Conservation (phyloP, 306 rosid species). For the Lagenaria siceraria region DNA sequence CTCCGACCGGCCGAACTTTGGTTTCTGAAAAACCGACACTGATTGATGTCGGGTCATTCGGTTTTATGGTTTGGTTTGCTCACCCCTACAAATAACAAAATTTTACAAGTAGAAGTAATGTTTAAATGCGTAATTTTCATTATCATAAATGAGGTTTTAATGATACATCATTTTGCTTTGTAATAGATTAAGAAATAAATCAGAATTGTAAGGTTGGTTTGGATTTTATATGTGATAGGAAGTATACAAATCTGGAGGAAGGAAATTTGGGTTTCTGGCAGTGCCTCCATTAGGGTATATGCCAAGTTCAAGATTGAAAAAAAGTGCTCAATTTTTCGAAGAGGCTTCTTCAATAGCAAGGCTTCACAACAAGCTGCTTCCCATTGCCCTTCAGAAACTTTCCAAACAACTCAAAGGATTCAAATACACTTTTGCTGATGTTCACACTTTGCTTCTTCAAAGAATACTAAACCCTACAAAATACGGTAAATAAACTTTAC, state of each 20-base stretch:
- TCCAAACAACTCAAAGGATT: conserved; percentile 17
- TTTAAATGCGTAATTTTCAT: too few species aligned
- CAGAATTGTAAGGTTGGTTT: background rate
- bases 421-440: conserved; percentile 21
- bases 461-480: conserved; percentile 20
- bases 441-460: background rate
- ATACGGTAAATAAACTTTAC: conserved; percentile 18
- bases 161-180: too few species aligned
- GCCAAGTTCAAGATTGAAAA: conserved; percentile 19
- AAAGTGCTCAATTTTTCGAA: conserved; percentile 12
- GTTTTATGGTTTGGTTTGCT: too few species aligned
- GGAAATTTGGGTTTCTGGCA: conserved; percentile 30
- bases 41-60: too few species aligned
- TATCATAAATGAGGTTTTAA: too few species aligned
- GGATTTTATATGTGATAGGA: conserved; percentile 6
- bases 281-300: conserved; percentile 13
- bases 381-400: conserved; percentile 10
- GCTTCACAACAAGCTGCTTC: conserved; percentile 24
- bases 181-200: too few species aligned
- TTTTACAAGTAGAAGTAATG: too few species aligned
- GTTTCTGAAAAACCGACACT: too few species aligned
- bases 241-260: conserved; percentile 32
- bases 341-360: conserved; percentile 16
- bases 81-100: too few species aligned
- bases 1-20: too few species aligned